Evolutionary conservation across 495 filamentous ascomycete genomes (phyloP), one percentile per base, ranked within the genome.

Genomic region (Neurospora sp.): DNA sequence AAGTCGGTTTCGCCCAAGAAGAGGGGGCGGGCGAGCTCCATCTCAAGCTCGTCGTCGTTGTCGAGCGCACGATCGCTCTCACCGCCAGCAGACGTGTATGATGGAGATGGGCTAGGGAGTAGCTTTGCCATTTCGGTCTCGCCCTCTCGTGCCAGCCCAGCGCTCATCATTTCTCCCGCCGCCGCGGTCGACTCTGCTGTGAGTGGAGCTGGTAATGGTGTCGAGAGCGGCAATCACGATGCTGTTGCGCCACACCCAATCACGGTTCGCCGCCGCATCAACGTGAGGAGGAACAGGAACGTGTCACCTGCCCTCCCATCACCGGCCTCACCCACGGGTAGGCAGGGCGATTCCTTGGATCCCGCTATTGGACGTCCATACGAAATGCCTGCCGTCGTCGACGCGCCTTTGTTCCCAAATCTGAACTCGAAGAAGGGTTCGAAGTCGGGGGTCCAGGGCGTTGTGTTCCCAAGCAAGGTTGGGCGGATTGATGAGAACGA

Each of bases 271-370:
- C 78, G 78, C 40, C 75, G 78, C 37, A 76, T 76, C 61, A 72
- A 72, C 70, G 78, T 76, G 48, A 75, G 76, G 71, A 84, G 82
- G 74, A 78, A 77, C 78, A 77, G 79, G 70, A 82, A 81, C 48
- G 81, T 81, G 71, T 77, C 80, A 74, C 73, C 78, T 75, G 73
- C 82, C 72, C 73, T 77, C 70, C 73, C 73, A 75, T 31, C 76
- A 72, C 42, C 79, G 74, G 70, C 75, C 27, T 71, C 82, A 71
- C 40, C 71, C 20, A 65, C 53, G 53, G 53, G 27, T 65, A 35
- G 65, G 10, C 71, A 37, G 71, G 37, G 41, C 31, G 65, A 18
- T 71, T 71, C 71, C 16, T n/a, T 35, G 53, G 53, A 75, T 48
- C 41, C 72, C 12, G 71, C 44, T 7, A 72, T 73, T 3, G 72